Evolutionary conservation across 2,329 filamentous ascomycete genomes (phyloP).

Genomic region (Colletotrichum caudatum): DNA sequence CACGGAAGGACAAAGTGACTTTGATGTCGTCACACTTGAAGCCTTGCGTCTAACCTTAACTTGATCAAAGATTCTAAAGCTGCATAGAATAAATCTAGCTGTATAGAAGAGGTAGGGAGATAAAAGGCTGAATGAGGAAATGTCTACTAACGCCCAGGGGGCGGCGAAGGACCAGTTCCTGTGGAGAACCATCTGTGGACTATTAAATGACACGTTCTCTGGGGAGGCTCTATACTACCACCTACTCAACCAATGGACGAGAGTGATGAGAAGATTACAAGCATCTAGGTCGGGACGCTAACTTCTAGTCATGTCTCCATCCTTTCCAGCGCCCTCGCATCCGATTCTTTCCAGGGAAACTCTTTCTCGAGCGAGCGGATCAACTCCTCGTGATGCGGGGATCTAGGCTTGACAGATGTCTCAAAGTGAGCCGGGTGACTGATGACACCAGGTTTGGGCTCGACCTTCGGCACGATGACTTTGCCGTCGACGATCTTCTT

Average conservation of each 20-base stretch:
- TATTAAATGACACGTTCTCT: neutral
- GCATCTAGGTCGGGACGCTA: neutral
- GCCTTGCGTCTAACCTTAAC: neutral
- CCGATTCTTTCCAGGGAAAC: constrained; percentile 10
- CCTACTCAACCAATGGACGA: neutral
- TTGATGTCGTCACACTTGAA: neutral
- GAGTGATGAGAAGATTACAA: neutral
- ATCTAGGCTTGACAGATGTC: constrained; percentile 10
- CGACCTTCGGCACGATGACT: neutral
- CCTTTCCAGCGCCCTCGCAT: neutral
- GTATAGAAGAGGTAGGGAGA: neutral
- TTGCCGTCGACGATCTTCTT: constrained; percentile 2
- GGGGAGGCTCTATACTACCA: neutral
- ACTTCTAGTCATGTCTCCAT: neutral
- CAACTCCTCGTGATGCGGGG: neutral
- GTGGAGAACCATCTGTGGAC: neutral
- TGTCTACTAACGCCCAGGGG: neutral
- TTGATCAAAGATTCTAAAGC: neutral
- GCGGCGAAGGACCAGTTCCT: neutral
- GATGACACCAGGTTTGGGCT: constrained; percentile 5
- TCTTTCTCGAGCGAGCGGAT: constrained; percentile 13
- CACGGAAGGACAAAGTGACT: neutral
- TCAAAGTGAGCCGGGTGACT: constrained; percentile 6
- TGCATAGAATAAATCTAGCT: no score
- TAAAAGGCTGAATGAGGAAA: neutral